Percentiles rank a stretch among this genome's conserved stretches.
These are phyloP conservation scores for Fusarium newnesense DNA, from an alignment of 2,329 filamentous ascomycete species.

Conservation along the genomic window DNA sequence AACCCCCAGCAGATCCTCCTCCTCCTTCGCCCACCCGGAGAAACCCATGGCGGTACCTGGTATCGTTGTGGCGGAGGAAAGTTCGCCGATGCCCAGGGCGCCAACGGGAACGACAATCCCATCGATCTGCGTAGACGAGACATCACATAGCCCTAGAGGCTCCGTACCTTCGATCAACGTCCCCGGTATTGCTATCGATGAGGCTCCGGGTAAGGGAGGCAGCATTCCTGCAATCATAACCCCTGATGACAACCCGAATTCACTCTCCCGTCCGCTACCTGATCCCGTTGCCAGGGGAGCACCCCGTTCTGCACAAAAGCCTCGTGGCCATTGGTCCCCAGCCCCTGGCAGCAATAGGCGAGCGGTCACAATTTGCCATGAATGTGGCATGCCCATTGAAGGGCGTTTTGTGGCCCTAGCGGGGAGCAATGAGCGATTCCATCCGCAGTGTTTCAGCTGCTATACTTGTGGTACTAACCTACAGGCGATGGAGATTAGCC, in stretches of 20 bases:
- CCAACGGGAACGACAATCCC: slow-evolving; percentile 47
- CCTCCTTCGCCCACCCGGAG: slow-evolving; percentile 43
- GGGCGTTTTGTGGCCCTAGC: slow-evolving; percentile 89
- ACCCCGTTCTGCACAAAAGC: slow-evolving; percentile 52
- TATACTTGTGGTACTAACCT: slow-evolving; percentile 87
- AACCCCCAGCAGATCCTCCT: slow-evolving; percentile 38
- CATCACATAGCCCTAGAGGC: slow-evolving; percentile 36
- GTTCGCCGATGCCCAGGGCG: slow-evolving; percentile 48
- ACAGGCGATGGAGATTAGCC: slow-evolving; percentile 96
- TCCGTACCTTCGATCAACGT: slow-evolving; percentile 53
- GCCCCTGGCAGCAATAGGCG: slow-evolving; percentile 59
- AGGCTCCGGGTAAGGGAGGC: slow-evolving; percentile 41
- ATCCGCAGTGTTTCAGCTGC: slow-evolving; percentile 93
- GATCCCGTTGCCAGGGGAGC: slow-evolving; percentile 53
- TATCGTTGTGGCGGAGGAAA: slow-evolving; percentile 64
- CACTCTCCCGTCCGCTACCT: slow-evolving; percentile 53
- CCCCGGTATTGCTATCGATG: slow-evolving; percentile 62
- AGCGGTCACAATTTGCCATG: slow-evolving; percentile 80
- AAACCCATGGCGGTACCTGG: slow-evolving; percentile 60
- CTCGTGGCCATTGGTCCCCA: slow-evolving; percentile 69
- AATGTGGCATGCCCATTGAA: slow-evolving; percentile 85
- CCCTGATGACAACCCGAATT: slow-evolving; percentile 53
- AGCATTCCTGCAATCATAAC: slow-evolving; percentile 59
- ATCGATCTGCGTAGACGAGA: slow-evolving; percentile 50
- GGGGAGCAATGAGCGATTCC: slow-evolving; percentile 79